Evolutionary conservation across 345 rosid genomes (phyloP), one percentile per base, ranked within the genome.

Genomic region (Brassica carinata): DNA sequence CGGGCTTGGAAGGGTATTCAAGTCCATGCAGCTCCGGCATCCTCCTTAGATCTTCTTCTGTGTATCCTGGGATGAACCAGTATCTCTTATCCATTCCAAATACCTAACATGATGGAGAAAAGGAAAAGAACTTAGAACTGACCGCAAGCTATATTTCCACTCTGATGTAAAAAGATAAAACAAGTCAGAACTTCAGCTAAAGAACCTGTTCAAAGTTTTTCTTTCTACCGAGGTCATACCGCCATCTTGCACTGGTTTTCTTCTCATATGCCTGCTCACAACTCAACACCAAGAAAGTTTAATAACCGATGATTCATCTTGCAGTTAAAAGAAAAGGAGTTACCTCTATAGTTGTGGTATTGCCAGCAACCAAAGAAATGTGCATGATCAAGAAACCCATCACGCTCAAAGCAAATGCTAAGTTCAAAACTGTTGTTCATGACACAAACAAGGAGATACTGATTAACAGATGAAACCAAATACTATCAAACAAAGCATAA

Each of bases 1-100:
- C 98, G 0, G 96, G 98, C 79, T 89, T 96, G 6, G 91, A 90
- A 73, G 99, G 99, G 79, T 90, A 96, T 83, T 96, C 96, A 34
- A 96, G 94, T 72, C 99, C 98, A 73, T 90, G 96, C 77, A 96
- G 96, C 34, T 89, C 89, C 30, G 98, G 98, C 85, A 96, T 96
- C 68, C 92, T 80, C 26, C 97, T 83, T 68, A 90, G 33, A 82
- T 96, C 99, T 73, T 96, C 99, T 2, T 96, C 99, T 7, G 96
- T 85, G 72, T 93, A 93, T 62, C 88, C 82, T 3, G 99, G 99
- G 64, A 96, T 69, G 67, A 93, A 89, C 96, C 98, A 93, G 75
- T 89, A 88, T 67, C 88, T 81, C 75, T 86, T 89, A 79, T 91
- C 98, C 78, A 87, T 87, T 76, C 99, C 99, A 86, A 93, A 92